Conservation (phyloP, 73 alveolate genomes). For the Tetrahymena thermophila region DNA sequence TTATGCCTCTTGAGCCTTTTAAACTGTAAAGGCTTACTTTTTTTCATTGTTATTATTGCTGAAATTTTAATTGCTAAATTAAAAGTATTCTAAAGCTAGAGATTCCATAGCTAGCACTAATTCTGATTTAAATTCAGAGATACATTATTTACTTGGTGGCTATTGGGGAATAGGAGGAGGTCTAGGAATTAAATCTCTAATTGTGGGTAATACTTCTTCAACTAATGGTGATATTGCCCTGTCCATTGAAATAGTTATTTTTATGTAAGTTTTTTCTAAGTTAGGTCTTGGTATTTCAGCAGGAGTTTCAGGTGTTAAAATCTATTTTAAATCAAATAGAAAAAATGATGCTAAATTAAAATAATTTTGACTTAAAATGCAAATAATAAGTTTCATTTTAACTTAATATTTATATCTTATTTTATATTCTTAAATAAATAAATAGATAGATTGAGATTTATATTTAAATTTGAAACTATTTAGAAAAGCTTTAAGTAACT, state of each 20-base stretch:
- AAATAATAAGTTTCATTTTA: not conserved
- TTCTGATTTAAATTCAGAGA: constrained; percentile 83
- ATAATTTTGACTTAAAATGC: not conserved
- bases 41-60: constrained; percentile 44
- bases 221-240: constrained; percentile 73
- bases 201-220: constrained; percentile 55
- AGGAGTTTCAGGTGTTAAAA: constrained; percentile 19
- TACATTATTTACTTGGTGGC: constrained; percentile 69
- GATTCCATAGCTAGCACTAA: constrained; percentile 50
- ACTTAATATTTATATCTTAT: not conserved
- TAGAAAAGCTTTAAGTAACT: not conserved
- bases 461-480: not conserved
- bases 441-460: too few species aligned
- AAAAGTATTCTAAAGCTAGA: constrained; percentile 82
- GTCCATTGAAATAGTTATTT: constrained; percentile 57
- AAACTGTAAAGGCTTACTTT: constrained; percentile 54
- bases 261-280: constrained; percentile 61
- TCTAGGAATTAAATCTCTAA: constrained; percentile 73
- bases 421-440: too few species aligned
- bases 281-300: constrained; percentile 42
- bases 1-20: constrained; percentile 59
- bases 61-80: constrained; percentile 63
- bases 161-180: constrained; percentile 70
- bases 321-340: not conserved
- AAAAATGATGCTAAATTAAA: not conserved